A percentile compares a stretch with the other conserved stretches of the same genome.
phyloP scores from a whole-genome alignment of 148 eudicot species.

The Spergularia bocconei region DNA sequence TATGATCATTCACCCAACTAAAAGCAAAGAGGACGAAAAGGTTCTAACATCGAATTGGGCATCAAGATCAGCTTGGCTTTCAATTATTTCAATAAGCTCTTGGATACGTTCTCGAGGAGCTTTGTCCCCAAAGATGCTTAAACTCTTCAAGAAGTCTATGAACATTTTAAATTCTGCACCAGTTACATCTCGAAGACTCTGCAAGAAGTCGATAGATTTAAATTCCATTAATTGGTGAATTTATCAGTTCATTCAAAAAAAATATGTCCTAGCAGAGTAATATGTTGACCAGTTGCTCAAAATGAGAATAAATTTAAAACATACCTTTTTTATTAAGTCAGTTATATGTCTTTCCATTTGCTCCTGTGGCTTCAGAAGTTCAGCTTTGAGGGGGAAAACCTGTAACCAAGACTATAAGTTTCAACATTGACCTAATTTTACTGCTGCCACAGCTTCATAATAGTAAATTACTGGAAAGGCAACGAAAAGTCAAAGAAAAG shows the following conservation, averaged over 20 bases:
- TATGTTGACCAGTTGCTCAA: not conserved
- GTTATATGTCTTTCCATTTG: conserved; percentile 98
- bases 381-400: conserved; percentile 89
- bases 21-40: not conserved
- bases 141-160: conserved; percentile 80
- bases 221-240: not conserved
- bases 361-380: conserved; percentile 88
- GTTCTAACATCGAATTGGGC: conserved; percentile 75
- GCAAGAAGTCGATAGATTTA: conserved; percentile 31
- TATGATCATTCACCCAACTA: not conserved
- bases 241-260: not conserved
- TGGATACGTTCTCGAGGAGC: conserved; percentile 84
- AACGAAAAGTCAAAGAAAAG: conserved; percentile 5
- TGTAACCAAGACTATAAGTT: conserved; percentile 32
- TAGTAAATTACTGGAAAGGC: not conserved
- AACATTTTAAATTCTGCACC: conserved; percentile 97
- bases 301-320: not conserved
- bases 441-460: not conserved
- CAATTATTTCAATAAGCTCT: conserved; percentile 80
- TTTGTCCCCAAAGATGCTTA: conserved; percentile 81
- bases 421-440: not conserved
- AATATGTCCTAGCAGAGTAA: not conserved
- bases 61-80: conserved; percentile 94
- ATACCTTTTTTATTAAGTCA: conserved; percentile 85
- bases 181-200: conserved; percentile 95